Evolutionary conservation across 108 stramenopile species (phyloP).

Genomic region (Thalassiosira profunda): DNA sequence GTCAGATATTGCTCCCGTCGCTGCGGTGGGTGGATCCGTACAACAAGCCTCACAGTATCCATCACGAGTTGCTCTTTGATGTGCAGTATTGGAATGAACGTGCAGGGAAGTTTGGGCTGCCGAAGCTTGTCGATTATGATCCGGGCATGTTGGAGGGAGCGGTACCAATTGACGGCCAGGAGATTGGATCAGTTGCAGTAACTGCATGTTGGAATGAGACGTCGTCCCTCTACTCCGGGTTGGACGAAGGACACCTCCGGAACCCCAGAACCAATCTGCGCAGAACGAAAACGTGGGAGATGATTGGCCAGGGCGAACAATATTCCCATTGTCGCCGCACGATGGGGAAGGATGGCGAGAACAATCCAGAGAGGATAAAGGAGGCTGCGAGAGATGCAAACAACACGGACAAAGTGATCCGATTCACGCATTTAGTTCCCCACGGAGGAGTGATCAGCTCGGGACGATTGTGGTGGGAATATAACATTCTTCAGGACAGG

Average conservation of each 20-base stretch:
- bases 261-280: slow-evolving; percentile 27
- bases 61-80: slow-evolving; percentile 75
- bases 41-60: slow-evolving; percentile 26
- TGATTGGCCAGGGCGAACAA: background rate
- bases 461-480: slow-evolving; percentile 23
- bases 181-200: background rate
- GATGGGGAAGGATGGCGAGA: background rate
- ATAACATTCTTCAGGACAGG: no score
- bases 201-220: background rate
- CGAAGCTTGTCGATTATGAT: slow-evolving; percentile 22
- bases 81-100: slow-evolving; percentile 68
- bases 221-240: background rate
- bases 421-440: slow-evolving; percentile 32
- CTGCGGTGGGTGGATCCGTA: slow-evolving; percentile 56
- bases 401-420: background rate
- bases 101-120: slow-evolving; percentile 17
- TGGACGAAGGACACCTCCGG: slow-evolving; percentile 15
- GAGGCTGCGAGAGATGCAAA: background rate
- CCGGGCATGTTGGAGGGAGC: slow-evolving; percentile 9
- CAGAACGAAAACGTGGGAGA: slow-evolving; percentile 5
- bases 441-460: slow-evolving; percentile 20
- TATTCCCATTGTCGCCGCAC: slow-evolving; percentile 5
- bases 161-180: no score
- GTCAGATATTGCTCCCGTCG: slow-evolving; percentile 61
- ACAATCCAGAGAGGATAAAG: background rate